These are phyloP conservation scores for Scalesia atractyloides DNA, from an alignment of 129 eudicot genomes.

Conservation along the genomic window DNA sequence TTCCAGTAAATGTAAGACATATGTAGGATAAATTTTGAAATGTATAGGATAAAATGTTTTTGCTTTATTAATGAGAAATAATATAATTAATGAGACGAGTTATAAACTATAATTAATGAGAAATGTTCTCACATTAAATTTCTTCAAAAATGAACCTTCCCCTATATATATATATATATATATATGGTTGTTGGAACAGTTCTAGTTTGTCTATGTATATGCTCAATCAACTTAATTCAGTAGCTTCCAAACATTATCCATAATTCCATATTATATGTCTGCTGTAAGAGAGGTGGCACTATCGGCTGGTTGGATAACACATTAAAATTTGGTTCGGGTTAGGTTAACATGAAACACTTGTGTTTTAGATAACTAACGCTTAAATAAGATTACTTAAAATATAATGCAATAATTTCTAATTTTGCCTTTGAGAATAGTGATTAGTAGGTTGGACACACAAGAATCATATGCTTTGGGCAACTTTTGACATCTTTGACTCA, in stretches of 20 bases:
- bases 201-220: not conserved
- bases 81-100: too few relatives aligned
- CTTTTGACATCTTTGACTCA: not conserved
- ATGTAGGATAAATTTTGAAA: too few relatives aligned
- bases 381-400: not conserved
- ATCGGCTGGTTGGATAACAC: slow-evolving; percentile 4
- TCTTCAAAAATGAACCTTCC: too few relatives aligned
- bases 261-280: not conserved
- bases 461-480: not conserved
- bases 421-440: not conserved
- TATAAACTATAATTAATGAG: too few relatives aligned
- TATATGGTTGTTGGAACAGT: not conserved
- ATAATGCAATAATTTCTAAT: not conserved
- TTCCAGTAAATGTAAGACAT: too few relatives aligned
- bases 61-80: too few relatives aligned
- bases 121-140: too few relatives aligned
- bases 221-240: not conserved
- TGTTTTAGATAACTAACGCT: not conserved
- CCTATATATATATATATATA: not conserved
- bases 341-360: not conserved
- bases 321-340: not conserved
- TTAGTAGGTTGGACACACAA: not conserved
- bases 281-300: not conserved
- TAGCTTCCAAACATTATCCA: not conserved
- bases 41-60: too few relatives aligned